Percentiles rank a stretch among this genome's conserved stretches.
phyloP scores from a whole-genome alignment of 345 rosid genomes.

The Aurinia saxatilis region DNA sequence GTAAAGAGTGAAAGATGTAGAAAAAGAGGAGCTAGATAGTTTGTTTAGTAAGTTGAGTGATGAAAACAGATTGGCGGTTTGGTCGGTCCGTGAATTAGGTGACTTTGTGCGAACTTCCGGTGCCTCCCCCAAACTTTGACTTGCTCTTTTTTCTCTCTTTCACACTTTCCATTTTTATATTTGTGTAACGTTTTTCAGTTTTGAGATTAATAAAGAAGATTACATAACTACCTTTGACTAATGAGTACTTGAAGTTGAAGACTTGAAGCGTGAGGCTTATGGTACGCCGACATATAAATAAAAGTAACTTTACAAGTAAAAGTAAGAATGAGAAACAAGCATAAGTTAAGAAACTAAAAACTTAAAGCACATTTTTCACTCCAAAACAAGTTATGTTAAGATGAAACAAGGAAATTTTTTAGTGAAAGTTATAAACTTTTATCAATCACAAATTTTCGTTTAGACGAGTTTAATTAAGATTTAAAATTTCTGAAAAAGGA shows the following conservation, averaged over 20 bases:
- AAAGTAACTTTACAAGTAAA: not conserved
- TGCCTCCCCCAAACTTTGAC: conserved; percentile 22
- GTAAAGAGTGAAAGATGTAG: not conserved
- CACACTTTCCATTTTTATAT: conserved; percentile 7
- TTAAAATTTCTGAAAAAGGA: too few relatives aligned
- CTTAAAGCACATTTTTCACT: too few relatives aligned
- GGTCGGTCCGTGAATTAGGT: conserved; percentile 28
- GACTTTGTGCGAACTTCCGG: conserved; percentile 12
- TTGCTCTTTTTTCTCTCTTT: conserved; percentile 13
- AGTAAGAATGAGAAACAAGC: too few relatives aligned
- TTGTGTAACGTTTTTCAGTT: conserved; percentile 12
- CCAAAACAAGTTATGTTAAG: too few relatives aligned
- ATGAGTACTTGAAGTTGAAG: not conserved
- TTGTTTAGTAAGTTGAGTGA: conserved; percentile 17
- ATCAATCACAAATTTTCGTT: too few relatives aligned
- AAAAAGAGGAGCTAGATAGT: not conserved
- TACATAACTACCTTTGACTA: conserved; percentile 10
- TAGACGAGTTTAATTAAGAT: too few relatives aligned
- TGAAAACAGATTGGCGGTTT: conserved; percentile 18
- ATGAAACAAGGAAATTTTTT: not conserved
- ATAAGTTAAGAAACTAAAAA: too few relatives aligned
- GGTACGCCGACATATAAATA: conserved; percentile 6
- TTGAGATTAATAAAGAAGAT: not conserved
- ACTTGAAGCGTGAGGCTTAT: not conserved
- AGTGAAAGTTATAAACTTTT: too few relatives aligned